Evolutionary conservation across 805 yeast species (phyloP).

Genomic region (Saccharomycopsis fodiens): DNA sequence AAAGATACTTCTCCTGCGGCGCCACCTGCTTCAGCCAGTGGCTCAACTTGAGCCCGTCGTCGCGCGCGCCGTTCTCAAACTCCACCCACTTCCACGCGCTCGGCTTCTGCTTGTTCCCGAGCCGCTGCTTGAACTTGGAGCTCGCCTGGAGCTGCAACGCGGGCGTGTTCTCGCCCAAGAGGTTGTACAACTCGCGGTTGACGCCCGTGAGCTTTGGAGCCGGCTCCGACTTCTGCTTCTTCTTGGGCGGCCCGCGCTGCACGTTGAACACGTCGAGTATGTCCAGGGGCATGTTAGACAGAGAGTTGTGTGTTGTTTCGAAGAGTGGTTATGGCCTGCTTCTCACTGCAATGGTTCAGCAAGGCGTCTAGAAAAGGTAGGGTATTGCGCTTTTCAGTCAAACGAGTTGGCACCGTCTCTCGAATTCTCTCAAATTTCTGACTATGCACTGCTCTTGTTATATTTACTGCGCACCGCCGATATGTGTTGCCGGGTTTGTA

Average conservation of each 20-base stretch:
- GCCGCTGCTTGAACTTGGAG: conserved; percentile 12
- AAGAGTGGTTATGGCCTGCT: too few species aligned
- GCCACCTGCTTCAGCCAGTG: conserved; percentile 88
- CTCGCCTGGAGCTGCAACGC: conserved; percentile 36
- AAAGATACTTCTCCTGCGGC: conserved; percentile 37
- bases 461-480: too few species aligned
- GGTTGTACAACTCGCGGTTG: conserved; percentile 81
- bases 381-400: too few species aligned
- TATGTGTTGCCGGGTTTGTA: too few species aligned
- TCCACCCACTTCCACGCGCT: conserved; percentile 75
- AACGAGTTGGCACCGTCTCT: too few species aligned
- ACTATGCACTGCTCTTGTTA: too few species aligned
- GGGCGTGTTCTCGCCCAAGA: conserved; percentile 89
- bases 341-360: too few species aligned
- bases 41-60: conserved; percentile 43
- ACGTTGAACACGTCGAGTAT: conserved; percentile 72
- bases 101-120: conserved; percentile 40
- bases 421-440: too few species aligned
- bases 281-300: too few species aligned
- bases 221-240: conserved; percentile 27
- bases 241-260: conserved; percentile 31
- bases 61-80: conserved; percentile 50
- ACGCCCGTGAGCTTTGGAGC: conserved; percentile 47
- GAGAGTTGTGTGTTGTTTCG: too few species aligned
- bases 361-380: too few species aligned